Evolutionary conservation across 2,329 filamentous ascomycete genomes (phyloP).

Genomic region (Shiraia sp.): DNA sequence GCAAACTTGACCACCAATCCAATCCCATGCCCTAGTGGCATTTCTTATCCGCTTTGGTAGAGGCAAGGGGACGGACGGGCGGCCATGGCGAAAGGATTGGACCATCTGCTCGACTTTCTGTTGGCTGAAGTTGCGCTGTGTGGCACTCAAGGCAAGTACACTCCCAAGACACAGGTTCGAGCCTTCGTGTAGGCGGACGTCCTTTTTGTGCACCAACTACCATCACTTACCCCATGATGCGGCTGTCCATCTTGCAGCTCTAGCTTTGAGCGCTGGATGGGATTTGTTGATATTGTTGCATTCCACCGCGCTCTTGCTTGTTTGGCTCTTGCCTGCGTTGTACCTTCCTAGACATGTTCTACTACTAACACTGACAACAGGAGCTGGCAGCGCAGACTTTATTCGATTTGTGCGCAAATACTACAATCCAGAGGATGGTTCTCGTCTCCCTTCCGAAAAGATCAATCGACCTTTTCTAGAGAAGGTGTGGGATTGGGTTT

Average conservation of each 20-base stretch:
- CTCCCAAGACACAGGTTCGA: constrained; percentile 11
- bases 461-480: constrained; percentile 58
- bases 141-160: constrained; percentile 59
- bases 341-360: constrained; percentile 2
- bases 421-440: constrained; percentile 26
- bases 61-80: constrained; percentile 20
- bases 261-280: no score
- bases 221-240: no score
- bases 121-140: constrained; percentile 63
- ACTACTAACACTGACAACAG: constrained; percentile 23
- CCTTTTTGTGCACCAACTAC: constrained; percentile 3
- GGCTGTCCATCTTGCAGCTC: no score
- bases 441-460: constrained; percentile 15
- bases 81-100: constrained; percentile 51
- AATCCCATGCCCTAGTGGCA: constrained; percentile 16
- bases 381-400: constrained; percentile 48
- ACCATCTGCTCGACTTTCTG: constrained; percentile 61
- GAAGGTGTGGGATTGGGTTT: constrained; percentile 62
- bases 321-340: no score
- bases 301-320: no score
- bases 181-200: constrained; percentile 3
- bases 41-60: constrained; percentile 9
- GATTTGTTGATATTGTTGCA: no score
- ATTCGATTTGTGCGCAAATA: constrained; percentile 43
- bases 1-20: not conserved